These are phyloP conservation scores for Cyclostephanos tholiformis DNA, from an alignment of 108 stramenopile species.

Conservation along the genomic window DNA sequence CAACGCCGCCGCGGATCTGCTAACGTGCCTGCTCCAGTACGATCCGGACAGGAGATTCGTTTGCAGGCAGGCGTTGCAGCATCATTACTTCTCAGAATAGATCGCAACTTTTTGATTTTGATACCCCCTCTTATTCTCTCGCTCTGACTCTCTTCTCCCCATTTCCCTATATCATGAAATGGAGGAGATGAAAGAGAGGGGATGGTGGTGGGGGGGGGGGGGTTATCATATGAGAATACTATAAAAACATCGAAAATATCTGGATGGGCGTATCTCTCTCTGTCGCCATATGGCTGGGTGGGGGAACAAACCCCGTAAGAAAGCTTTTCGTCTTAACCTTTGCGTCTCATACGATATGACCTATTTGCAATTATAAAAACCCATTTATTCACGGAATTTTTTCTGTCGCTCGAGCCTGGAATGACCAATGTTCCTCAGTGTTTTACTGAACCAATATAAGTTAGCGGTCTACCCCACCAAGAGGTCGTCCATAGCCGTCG, in stretches of 20 bases:
- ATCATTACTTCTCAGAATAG: slow-evolving; percentile 73
- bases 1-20: slow-evolving; percentile 68
- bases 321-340: neutral
- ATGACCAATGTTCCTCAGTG: too few relatives aligned
- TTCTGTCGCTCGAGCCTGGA: too few relatives aligned
- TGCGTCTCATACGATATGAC: neutral
- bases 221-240: neutral
- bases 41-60: slow-evolving; percentile 87
- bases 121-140: too few relatives aligned
- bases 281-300: neutral
- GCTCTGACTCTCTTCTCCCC: too few relatives aligned
- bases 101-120: neutral
- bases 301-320: neutral
- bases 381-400: too few relatives aligned
- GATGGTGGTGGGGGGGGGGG: too few relatives aligned
- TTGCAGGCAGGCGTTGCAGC: slow-evolving; percentile 84
- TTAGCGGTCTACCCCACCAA: too few relatives aligned
- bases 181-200: too few relatives aligned
- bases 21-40: slow-evolving; percentile 81
- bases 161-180: too few relatives aligned
- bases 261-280: neutral
- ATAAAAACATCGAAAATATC: neutral
- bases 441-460: too few relatives aligned
- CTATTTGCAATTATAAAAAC: neutral
- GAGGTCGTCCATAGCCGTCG: too few relatives aligned